These are phyloP conservation scores for Leishmania major DNA, from an alignment of 208 protist genomes.

Conservation along the genomic window DNA sequence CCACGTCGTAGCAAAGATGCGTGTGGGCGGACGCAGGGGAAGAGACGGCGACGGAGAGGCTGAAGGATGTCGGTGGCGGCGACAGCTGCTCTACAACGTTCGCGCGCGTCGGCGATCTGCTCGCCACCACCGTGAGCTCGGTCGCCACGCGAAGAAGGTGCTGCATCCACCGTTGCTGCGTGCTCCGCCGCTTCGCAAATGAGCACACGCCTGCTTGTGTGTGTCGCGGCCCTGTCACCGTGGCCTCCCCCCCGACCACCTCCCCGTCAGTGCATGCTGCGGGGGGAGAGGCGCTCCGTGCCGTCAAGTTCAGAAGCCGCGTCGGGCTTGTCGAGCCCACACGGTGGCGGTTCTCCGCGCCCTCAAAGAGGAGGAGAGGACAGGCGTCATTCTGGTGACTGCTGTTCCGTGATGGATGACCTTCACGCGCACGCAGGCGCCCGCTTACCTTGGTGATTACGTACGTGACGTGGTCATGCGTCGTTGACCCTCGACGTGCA, in stretches of 20 bases:
- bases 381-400: neutral
- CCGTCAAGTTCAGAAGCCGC: neutral
- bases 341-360: neutral
- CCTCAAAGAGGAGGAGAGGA: neutral
- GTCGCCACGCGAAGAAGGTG: constrained; percentile 15
- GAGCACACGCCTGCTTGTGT: neutral
- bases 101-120: neutral
- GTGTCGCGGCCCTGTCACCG: neutral
- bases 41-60: constrained; percentile 18
- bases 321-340: no score
- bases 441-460: neutral
- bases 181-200: neutral
- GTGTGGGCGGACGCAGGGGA: constrained; percentile 13
- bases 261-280: neutral
- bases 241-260: neutral
- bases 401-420: neutral
- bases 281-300: neutral
- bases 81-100: neutral
- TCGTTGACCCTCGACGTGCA: neutral
- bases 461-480: neutral
- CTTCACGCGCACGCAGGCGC: neutral
- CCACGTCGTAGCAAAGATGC: constrained; percentile 21
- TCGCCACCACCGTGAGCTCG: neutral
- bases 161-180: neutral
- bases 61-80: constrained; percentile 14